Evolutionary conservation across 352 stramenopile genomes (phyloP).

Genomic region (Plasmopara viticola): DNA sequence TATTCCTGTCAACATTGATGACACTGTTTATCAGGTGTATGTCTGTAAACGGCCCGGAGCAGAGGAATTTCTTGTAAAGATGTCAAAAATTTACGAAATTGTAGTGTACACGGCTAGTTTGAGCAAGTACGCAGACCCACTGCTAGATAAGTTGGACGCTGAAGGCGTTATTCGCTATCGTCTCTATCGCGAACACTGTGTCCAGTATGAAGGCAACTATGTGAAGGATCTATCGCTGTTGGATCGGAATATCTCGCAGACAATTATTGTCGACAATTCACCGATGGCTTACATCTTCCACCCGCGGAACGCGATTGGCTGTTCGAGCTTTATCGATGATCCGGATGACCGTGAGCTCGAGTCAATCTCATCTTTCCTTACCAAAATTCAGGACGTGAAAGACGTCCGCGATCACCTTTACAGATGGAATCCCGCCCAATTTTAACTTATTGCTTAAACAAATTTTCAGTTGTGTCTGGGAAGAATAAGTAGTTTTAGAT

Average conservation of each 20-base stretch:
- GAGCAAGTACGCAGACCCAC: conserved; percentile 95
- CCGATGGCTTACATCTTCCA: conserved; percentile 98
- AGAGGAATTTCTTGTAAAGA: conserved; percentile 94
- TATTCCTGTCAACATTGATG: conserved; percentile 95
- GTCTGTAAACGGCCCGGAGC: conserved; percentile 90
- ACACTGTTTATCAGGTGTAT: conserved; percentile 82
- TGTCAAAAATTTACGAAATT: conserved; percentile 97
- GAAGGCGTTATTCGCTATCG: conserved; percentile 85
- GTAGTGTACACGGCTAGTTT: conserved; percentile 98
- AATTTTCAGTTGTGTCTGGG: too few relatives aligned
- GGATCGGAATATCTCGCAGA: conserved; percentile 88
- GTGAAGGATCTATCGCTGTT: conserved; percentile 97
- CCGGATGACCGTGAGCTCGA: conserved; percentile 84
- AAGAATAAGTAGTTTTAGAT: too few relatives aligned
- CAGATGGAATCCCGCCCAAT: too few relatives aligned
- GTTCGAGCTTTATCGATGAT: conserved; percentile 89
- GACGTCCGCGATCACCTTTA: conserved; percentile 61
- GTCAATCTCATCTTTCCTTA: conserved; percentile 68
- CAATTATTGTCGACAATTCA: conserved; percentile 99
- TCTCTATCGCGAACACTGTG: conserved; percentile 92
- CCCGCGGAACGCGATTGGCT: conserved; percentile 79
- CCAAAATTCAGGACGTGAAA: conserved; percentile 37
- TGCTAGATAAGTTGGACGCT: conserved; percentile 95
- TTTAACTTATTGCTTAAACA: too few relatives aligned
- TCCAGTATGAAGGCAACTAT: conserved; percentile 94